These are phyloP conservation scores for Spathaspora arborariae DNA, from an alignment of 805 yeast species.

Conservation along the genomic window DNA sequence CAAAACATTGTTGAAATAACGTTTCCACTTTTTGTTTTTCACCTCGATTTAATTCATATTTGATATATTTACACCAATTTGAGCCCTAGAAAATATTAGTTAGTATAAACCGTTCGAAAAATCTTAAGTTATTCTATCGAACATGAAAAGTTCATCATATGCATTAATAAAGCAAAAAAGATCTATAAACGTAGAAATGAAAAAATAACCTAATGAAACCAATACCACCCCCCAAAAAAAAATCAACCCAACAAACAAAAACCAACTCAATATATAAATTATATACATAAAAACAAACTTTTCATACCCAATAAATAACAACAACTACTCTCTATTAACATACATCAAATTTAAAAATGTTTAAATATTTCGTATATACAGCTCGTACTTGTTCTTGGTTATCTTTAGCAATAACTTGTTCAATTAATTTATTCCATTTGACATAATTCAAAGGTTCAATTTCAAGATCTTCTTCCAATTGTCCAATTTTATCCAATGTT, in stretches of 20 bases:
- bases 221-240: neutral
- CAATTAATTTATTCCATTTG: slow-evolving; percentile 56
- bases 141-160: neutral
- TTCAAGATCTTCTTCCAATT: slow-evolving; percentile 51
- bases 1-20: slow-evolving; percentile 61
- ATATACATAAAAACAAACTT: neutral
- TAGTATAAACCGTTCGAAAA: slow-evolving; percentile 13
- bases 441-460: slow-evolving; percentile 50
- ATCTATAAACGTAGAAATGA: neutral
- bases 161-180: neutral
- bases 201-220: neutral
- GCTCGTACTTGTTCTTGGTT: slow-evolving; percentile 56
- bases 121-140: neutral
- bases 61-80: slow-evolving; percentile 74
- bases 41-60: slow-evolving; percentile 58
- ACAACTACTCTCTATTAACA: slow-evolving; percentile 8
- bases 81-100: slow-evolving; percentile 20
- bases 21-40: slow-evolving; percentile 66
- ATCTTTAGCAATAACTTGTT: slow-evolving; percentile 47
- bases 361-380: slow-evolving; percentile 57
- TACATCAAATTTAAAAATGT: slow-evolving; percentile 61
- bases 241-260: neutral
- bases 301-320: neutral
- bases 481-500: slow-evolving; percentile 52
- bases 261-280: neutral